Conservation (phyloP, 768 basidiomycete genomes). For the Kwoniella dendrophila region DNA sequence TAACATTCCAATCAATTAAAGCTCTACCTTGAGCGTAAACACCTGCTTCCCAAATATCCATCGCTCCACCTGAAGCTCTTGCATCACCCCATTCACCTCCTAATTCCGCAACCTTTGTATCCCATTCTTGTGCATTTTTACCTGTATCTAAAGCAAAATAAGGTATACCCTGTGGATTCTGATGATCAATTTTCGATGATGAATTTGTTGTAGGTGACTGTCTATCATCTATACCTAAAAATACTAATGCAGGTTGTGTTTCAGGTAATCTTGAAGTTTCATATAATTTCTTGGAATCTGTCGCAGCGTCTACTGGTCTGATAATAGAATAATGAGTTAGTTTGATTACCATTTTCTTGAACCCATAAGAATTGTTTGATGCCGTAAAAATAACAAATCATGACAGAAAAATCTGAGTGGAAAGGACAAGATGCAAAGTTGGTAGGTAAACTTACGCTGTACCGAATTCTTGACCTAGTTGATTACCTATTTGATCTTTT, state of each 20-base stretch:
- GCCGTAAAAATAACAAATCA: not conserved
- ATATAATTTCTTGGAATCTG: slow-evolving; percentile 57
- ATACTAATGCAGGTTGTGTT: slow-evolving; percentile 43
- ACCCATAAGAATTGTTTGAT: not conserved
- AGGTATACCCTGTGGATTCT: slow-evolving; percentile 74
- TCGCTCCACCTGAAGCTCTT: slow-evolving; percentile 45
- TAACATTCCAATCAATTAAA: slow-evolving; percentile 88
- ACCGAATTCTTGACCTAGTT: slow-evolving; percentile 27
- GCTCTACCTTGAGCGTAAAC: slow-evolving; percentile 77
- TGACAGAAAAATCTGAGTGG: too few relatives aligned
- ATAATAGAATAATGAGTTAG: not conserved
- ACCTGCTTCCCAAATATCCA: slow-evolving; percentile 70
- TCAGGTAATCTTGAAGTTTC: slow-evolving; percentile 45
- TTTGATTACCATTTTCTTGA: too few relatives aligned
- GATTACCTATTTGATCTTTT: slow-evolving; percentile 75
- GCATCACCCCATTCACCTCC: slow-evolving; percentile 59
- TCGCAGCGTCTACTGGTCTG: slow-evolving; percentile 1
- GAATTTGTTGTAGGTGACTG: slow-evolving; percentile 30
- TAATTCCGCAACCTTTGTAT: slow-evolving; percentile 44
- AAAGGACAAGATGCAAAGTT: not conserved
- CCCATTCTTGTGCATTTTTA: slow-evolving; percentile 55
- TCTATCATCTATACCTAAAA: slow-evolving; percentile 54
- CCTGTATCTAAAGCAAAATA: slow-evolving; percentile 82
- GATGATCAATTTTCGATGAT: slow-evolving; percentile 67
- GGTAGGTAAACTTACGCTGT: slow-evolving; percentile 43